A percentile compares a stretch with the other conserved stretches of the same genome.
phyloP scores from a whole-genome alignment of 2,329 filamentous ascomycete species.

The Epichloe festucae region DNA sequence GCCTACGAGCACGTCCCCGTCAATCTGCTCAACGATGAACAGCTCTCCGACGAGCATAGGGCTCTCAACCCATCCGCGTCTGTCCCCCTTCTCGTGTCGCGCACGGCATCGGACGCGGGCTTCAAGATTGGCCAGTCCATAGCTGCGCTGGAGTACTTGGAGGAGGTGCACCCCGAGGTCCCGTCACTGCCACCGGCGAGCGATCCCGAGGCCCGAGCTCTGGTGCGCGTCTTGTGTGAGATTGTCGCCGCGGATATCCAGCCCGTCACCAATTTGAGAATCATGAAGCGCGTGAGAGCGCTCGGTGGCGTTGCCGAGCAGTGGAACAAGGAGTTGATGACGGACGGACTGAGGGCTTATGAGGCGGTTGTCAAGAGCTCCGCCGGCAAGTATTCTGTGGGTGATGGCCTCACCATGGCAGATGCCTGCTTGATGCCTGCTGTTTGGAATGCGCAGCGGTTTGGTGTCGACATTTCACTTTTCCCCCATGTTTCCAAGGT shows the following conservation, averaged over 20 bases:
- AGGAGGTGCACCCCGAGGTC: slow-evolving; percentile 34
- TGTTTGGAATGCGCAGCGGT: slow-evolving; percentile 42
- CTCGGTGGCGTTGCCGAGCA: slow-evolving; percentile 29
- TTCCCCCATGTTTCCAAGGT: slow-evolving; percentile 35
- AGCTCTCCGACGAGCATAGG: slow-evolving; percentile 30
- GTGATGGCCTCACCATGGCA: slow-evolving; percentile 41
- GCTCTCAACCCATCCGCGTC: slow-evolving; percentile 38
- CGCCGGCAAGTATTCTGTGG: slow-evolving; percentile 40
- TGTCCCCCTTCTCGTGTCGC: slow-evolving; percentile 39
- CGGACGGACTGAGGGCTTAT: slow-evolving; percentile 41
- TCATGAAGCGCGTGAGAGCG: slow-evolving; percentile 34
- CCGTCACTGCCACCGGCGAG: slow-evolving; percentile 36
- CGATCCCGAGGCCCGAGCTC: slow-evolving; percentile 29
- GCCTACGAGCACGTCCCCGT: slow-evolving; percentile 32
- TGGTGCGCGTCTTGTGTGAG: slow-evolving; percentile 37
- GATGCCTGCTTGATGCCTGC: slow-evolving; percentile 46
- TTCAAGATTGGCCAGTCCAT: slow-evolving; percentile 42
- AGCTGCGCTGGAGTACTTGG: slow-evolving; percentile 49
- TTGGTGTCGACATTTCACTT: slow-evolving; percentile 36
- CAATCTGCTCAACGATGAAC: slow-evolving; percentile 42
- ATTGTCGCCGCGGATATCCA: slow-evolving; percentile 47
- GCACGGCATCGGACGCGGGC: slow-evolving; percentile 12
- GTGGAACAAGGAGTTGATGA: slow-evolving; percentile 40
- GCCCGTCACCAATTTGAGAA: slow-evolving; percentile 44
- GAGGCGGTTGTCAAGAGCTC: slow-evolving; percentile 28